Evolutionary conservation across 768 basidiomycete species (phyloP).

Genomic region (Lactarius trivialis): DNA sequence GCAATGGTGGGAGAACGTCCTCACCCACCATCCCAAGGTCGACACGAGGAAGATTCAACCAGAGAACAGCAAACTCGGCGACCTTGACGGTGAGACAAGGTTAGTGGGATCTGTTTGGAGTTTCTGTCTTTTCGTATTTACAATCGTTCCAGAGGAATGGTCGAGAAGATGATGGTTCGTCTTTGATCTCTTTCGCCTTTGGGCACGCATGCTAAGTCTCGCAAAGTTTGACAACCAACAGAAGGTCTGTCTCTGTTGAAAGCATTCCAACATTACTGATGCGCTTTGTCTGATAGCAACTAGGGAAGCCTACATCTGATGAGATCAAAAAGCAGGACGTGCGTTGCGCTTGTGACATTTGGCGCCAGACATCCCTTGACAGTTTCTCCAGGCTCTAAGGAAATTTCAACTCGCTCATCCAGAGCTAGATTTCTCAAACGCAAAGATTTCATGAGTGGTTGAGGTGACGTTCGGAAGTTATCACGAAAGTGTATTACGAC

Average conservation of each 20-base stretch:
- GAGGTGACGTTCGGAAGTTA: background rate
- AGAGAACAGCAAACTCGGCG: slow-evolving; percentile 90
- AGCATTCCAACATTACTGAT: slow-evolving; percentile 6
- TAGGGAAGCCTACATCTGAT: slow-evolving; percentile 94
- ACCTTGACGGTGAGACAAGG: slow-evolving; percentile 94
- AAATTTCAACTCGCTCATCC: slow-evolving; percentile 90
- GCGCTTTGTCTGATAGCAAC: slow-evolving; percentile 49
- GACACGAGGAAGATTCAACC: slow-evolving; percentile 95
- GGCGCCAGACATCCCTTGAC: slow-evolving; percentile 2
- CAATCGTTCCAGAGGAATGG: slow-evolving; percentile 66
- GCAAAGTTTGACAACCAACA: slow-evolving; percentile 71
- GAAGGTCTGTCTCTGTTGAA: slow-evolving; percentile 40
- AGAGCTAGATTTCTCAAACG: slow-evolving; percentile 90
- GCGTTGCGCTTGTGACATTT: background rate
- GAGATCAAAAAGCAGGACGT: slow-evolving; percentile 92
- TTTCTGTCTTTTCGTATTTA: slow-evolving; percentile 2
- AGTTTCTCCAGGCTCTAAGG: slow-evolving; percentile 54
- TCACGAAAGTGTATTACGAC: background rate
- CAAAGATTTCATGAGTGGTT: slow-evolving; percentile 62
- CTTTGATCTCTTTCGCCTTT: slow-evolving; percentile 6
- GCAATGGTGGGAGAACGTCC: slow-evolving; percentile 97
- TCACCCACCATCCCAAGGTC: slow-evolving; percentile 93
- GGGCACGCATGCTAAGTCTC: background rate
- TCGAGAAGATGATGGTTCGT: slow-evolving; percentile 99
- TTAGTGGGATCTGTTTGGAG: slow-evolving; percentile 26